Evolutionary conservation across 805 yeast genomes (phyloP), one percentile per base, ranked within the genome.

Genomic region (Kazachstania psychrophila): DNA sequence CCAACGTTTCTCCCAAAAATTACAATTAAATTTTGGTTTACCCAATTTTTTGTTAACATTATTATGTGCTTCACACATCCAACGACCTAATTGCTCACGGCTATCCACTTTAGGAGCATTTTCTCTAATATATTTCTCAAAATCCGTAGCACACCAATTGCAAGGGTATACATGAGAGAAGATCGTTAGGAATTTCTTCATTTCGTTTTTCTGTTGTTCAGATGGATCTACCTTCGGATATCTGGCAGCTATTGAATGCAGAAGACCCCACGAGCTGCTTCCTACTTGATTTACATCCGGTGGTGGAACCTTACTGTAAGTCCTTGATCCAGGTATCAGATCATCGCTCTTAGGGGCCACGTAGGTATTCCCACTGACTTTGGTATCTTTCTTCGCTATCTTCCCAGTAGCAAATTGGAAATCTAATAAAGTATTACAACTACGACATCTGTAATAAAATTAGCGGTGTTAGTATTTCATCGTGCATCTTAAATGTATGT

Each of bases 1-100:
- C 98, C 98, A 89, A 54, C 98, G 76, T 50, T 82, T 75, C 55
- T 79, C 79, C 98, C 98, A 92, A 45, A 83, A 69, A 40, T 77
- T 67, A 51, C 97, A 89, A 55, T 89, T 87, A 54, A 92, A 92
- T 38, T 65, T 66, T 6, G 84, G 85, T 60, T 92, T 92, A 1
- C 95, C 94, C 19, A 89, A 56, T 57, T 87, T 88, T 14, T 57
- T 66, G 58, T 92, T 92, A n/a, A 92, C 97, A 25, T 73, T 83
- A 53, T 92, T 92, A 61, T 92, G 98, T 2, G 97, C 97, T 43
- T 77, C 82, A 62, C 97, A 92, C 38, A 92, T 63, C 98, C 98
- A 92, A 47, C 61, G 66, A 0, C 96, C 94, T 49, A 92, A 75
- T 37, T 75, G 80, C 36, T 86, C 95, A 47, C 83, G 85, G 5